A percentile compares a stretch with the other conserved stretches of the same genome.
These are phyloP conservation scores for Sanguinoderma infundibulare DNA, from an alignment of 1,284 basidiomycete species.

Conservation along the genomic window DNA sequence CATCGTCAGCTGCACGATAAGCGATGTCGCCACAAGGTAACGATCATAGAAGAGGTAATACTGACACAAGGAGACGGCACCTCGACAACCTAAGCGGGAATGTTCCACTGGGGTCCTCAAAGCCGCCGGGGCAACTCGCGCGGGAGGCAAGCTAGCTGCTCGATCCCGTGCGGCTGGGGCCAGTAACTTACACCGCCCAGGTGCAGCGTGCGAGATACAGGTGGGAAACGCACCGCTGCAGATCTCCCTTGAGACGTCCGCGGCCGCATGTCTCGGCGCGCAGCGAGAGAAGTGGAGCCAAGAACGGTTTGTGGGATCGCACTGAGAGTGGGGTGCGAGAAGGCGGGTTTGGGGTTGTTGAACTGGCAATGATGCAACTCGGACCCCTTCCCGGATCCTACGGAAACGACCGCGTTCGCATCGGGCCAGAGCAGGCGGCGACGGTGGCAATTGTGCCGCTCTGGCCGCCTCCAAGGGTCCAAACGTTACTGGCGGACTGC, in stretches of 20 bases:
- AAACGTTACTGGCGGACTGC: background rate
- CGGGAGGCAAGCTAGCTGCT: too few relatives aligned
- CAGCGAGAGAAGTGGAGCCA: slow-evolving; percentile 10
- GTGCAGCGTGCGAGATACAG: slow-evolving; percentile 2
- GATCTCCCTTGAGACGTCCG: slow-evolving; percentile 12
- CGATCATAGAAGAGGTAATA: background rate
- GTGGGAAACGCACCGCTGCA: slow-evolving; percentile 17
- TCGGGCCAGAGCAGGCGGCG: slow-evolving; percentile 9
- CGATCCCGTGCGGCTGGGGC: background rate
- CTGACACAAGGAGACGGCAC: slow-evolving; percentile 8
- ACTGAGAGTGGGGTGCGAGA: background rate
- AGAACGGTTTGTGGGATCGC: slow-evolving; percentile 10
- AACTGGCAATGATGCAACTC: slow-evolving; percentile 14
- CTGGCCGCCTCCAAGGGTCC: slow-evolving; percentile 2
- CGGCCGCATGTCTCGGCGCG: slow-evolving; percentile 8
- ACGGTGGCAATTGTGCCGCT: slow-evolving; percentile 12
- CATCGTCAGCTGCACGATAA: slow-evolving; percentile 6
- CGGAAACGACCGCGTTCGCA: slow-evolving; percentile 12
- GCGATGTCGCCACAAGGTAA: background rate
- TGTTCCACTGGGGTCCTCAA: background rate
- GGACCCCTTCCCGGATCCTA: slow-evolving; percentile 6
- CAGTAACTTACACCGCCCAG: too few relatives aligned
- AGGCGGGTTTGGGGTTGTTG: slow-evolving; percentile 10
- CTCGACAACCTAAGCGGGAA: background rate
- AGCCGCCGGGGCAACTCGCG: background rate